phyloP scores from a whole-genome alignment of 345 rosid species.

The Populus tremula region DNA sequence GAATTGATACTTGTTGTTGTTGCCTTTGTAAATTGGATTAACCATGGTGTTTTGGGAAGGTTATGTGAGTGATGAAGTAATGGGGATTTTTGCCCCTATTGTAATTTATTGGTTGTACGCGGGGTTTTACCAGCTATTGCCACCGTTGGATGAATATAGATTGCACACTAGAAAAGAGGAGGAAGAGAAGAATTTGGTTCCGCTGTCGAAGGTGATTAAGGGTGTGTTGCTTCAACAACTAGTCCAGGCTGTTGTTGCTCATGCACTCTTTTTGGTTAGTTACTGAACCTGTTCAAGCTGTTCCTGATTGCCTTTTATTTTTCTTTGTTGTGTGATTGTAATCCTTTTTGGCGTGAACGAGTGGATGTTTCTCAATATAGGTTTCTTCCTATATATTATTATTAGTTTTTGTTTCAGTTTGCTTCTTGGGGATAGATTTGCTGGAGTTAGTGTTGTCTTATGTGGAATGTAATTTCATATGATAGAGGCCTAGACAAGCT shows the following conservation, averaged over 20 bases:
- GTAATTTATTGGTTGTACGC: slow-evolving; percentile 69
- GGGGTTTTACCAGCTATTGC: slow-evolving; percentile 63
- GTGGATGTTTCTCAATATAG: neutral
- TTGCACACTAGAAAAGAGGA: slow-evolving; percentile 63
- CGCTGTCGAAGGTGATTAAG: slow-evolving; percentile 44
- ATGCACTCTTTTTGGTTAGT: slow-evolving; percentile 58
- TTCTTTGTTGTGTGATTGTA: slow-evolving; percentile 7
- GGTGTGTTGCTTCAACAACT: slow-evolving; percentile 77
- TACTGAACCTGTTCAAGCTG: neutral
- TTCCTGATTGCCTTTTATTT: neutral
- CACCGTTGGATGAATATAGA: slow-evolving; percentile 50
- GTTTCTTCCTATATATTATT: neutral
- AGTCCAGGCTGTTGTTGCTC: slow-evolving; percentile 60
- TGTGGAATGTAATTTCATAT: too few species aligned
- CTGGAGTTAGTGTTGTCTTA: neutral
- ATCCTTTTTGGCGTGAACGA: neutral
- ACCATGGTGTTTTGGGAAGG: slow-evolving; percentile 75
- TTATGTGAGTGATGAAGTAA: slow-evolving; percentile 60
- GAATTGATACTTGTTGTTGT: neutral
- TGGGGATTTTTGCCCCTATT: slow-evolving; percentile 74
- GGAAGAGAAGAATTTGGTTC: slow-evolving; percentile 56
- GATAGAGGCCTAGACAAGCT: too few species aligned
- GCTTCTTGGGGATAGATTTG: neutral
- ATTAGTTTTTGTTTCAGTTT: neutral
- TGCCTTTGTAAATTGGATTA: slow-evolving; percentile 5